Percentiles rank a stretch among this genome's conserved stretches.
phyloP scores from a whole-genome alignment of 2,329 filamentous ascomycete genomes.

The Fusarium nodosum region DNA sequence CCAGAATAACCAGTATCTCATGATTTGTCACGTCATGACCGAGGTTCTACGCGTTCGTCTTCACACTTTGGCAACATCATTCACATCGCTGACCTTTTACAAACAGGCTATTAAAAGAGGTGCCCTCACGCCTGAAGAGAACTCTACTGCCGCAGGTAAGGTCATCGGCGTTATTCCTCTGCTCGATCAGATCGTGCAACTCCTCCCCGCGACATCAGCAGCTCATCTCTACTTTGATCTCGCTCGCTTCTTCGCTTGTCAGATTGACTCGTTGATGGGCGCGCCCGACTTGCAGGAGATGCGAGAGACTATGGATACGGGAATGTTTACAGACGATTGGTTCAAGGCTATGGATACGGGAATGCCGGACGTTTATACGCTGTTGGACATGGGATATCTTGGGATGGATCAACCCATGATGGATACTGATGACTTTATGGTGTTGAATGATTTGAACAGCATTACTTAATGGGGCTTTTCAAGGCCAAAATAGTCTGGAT shows the following conservation, averaged over 20 bases:
- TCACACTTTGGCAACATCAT: no score
- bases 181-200: slow-evolving; percentile 20
- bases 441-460: background rate
- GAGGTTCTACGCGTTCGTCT: slow-evolving; percentile 7
- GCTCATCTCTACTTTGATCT: slow-evolving; percentile 23
- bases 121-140: background rate
- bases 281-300: slow-evolving; percentile 5
- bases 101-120: slow-evolving; percentile 19
- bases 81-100: accelerated
- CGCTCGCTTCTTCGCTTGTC: slow-evolving; percentile 30
- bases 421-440: slow-evolving; percentile 1
- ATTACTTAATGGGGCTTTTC: background rate
- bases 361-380: slow-evolving; percentile 7
- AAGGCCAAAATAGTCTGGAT: background rate
- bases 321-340: slow-evolving; percentile 30
- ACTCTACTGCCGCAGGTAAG: slow-evolving; percentile 9
- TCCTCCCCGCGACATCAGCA: slow-evolving; percentile 6
- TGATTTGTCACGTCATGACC: slow-evolving; percentile 16
- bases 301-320: slow-evolving; percentile 15
- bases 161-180: slow-evolving; percentile 10
- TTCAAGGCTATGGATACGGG: slow-evolving; percentile 23
- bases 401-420: slow-evolving; percentile 21
- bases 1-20: slow-evolving; percentile 26
- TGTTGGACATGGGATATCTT: slow-evolving; percentile 23
- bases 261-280: slow-evolving; percentile 10